Evolutionary conservation across 2,329 filamentous ascomycete genomes (phyloP).

Genomic region (Penicillium hordei): DNA sequence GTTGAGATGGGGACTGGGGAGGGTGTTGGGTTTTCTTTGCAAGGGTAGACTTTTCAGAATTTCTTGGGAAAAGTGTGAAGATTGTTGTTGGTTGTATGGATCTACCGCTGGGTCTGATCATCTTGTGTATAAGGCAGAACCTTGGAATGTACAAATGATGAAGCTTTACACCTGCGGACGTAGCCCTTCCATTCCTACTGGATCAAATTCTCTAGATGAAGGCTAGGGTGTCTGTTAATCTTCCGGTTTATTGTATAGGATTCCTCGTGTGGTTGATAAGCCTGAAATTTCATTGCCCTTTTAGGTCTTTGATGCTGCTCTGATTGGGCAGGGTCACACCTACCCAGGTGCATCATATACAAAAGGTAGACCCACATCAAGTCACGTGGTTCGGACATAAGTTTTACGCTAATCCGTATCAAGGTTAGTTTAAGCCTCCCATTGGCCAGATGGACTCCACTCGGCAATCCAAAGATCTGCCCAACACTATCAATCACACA

Average conservation of each 20-base stretch:
- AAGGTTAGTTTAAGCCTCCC: neutral
- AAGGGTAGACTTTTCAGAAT: slow-evolving; percentile 30
- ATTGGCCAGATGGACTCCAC: slow-evolving; percentile 34
- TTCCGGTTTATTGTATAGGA: neutral
- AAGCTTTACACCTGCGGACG: neutral
- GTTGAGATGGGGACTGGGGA: slow-evolving; percentile 49
- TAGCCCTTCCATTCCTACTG: neutral
- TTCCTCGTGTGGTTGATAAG: neutral
- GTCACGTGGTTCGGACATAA: neutral
- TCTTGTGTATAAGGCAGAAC: neutral
- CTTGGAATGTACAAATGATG: neutral
- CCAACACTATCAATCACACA: slow-evolving; percentile 44
- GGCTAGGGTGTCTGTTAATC: neutral
- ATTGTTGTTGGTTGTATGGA: neutral
- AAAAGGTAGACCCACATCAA: neutral
- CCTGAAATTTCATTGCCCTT: neutral
- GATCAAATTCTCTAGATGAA: neutral
- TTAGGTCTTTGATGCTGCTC: neutral
- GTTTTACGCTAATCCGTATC: neutral
- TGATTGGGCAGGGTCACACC: neutral
- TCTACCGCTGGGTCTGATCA: neutral
- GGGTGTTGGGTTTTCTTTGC: slow-evolving; percentile 45
- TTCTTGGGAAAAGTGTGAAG: neutral
- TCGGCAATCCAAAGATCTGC: slow-evolving; percentile 51
- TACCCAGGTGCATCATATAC: neutral